phyloP scores from a whole-genome alignment of 768 basidiomycete species.

The Cyclocybe aegerita region DNA sequence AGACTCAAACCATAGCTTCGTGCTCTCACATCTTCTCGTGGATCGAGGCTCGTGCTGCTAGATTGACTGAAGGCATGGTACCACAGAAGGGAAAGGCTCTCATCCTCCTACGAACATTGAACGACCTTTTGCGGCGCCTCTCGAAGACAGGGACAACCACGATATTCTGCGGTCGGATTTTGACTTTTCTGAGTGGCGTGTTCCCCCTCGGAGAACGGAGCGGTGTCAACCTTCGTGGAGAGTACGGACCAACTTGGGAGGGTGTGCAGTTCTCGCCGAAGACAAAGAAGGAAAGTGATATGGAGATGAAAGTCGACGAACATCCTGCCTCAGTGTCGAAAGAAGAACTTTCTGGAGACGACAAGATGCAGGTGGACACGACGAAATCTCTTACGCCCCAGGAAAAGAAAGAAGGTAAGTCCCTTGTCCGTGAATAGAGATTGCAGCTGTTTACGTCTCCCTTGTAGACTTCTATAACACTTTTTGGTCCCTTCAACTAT shows the following conservation, averaged over 20 bases:
- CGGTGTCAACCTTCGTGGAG: conserved; percentile 88
- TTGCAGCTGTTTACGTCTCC: background rate
- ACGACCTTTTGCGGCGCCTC: conserved; percentile 82
- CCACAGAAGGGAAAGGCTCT: conserved; percentile 90
- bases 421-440: background rate
- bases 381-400: conserved; percentile 26
- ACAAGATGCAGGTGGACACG: conserved; percentile 65
- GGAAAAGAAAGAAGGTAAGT: conserved; percentile 63
- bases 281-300: conserved; percentile 30
- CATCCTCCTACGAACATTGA: conserved; percentile 78
- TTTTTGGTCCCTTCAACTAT: conserved; percentile 88
- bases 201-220: conserved; percentile 89
- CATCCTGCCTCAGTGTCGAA: conserved; percentile 13
- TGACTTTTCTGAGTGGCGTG: conserved; percentile 82
- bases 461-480: conserved; percentile 76
- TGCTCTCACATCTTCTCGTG: conserved; percentile 88
- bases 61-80: conserved; percentile 75
- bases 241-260: conserved; percentile 81
- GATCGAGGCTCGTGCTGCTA: conserved; percentile 71
- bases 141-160: conserved; percentile 86
- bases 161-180: conserved; percentile 86
- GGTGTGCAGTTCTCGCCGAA: conserved; percentile 47
- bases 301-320: conserved; percentile 28
- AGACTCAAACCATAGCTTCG: conserved; percentile 81
- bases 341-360: conserved; percentile 28